Evolutionary conservation across 352 stramenopile species (phyloP).

Genomic region (Phytophthora constricta): DNA sequence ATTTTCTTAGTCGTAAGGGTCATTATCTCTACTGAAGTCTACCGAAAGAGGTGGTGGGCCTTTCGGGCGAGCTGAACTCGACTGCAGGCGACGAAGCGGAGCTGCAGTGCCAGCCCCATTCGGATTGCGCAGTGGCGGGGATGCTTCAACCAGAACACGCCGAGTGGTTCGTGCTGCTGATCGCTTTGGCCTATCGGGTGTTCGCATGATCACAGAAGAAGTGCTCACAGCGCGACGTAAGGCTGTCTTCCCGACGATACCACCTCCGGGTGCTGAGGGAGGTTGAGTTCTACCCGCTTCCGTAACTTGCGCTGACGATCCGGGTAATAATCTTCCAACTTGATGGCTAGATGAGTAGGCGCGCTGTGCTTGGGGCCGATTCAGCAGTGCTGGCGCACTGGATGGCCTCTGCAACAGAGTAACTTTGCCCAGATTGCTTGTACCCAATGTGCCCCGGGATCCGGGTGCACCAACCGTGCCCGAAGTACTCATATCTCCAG

Average conservation of each 20-base stretch:
- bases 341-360: slow-evolving; percentile 15
- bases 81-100: slow-evolving; percentile 29
- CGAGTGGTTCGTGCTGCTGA: slow-evolving; percentile 39
- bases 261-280: slow-evolving; percentile 1
- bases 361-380: slow-evolving; percentile 23
- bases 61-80: slow-evolving; percentile 19
- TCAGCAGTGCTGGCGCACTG: slow-evolving; percentile 7
- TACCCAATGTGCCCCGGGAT: not conserved
- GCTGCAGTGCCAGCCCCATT: slow-evolving; percentile 24
- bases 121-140: slow-evolving; percentile 69
- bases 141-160: slow-evolving; percentile 76
- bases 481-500: slow-evolving; percentile 2
- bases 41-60: slow-evolving; percentile 34
- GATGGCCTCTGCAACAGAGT: slow-evolving; percentile 16
- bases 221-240: slow-evolving; percentile 19
- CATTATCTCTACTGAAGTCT: slow-evolving; percentile 15
- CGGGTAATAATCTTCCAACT: slow-evolving; percentile 8
- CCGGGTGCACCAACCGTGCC: not conserved
- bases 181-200: slow-evolving; percentile 78
- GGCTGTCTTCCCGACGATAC: not conserved
- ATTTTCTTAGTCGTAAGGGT: no score
- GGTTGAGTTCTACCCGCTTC: slow-evolving; percentile 14
- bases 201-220: slow-evolving; percentile 72
- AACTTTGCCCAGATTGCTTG: slow-evolving; percentile 1
- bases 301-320: not conserved